Evolutionary conservation across 352 stramenopile species (phyloP), one percentile per base, ranked within the genome.

Genomic region (Globisporangium carolinianum): DNA sequence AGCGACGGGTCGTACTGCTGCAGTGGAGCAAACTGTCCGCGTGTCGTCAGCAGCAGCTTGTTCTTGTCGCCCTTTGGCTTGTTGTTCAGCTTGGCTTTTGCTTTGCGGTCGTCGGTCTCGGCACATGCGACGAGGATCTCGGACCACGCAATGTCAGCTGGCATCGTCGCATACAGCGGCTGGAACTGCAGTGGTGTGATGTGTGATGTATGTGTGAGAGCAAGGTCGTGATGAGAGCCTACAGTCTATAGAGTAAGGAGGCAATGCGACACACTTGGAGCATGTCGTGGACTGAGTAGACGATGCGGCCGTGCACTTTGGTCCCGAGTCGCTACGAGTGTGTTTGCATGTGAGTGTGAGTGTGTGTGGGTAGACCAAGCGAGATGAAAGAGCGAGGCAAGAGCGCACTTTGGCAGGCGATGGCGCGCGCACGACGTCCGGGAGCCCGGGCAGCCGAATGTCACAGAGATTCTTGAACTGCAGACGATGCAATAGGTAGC

Each of bases 1-100:
- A 89, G 73, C 6, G 77, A 86, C 49, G 83, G 71, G 39, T 90
- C 83, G 65, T 89, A 92, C 59, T 79, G 76, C 61, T 86, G 59
- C 37, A 67, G 76, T 53, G 55, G 24, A 66, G 24, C 24, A 24
- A 24, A 24, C 1, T 24, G 24, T 2, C 24, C 24, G 24, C 24
- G 24, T 24, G 24, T 2, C 24, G 24, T 24, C 24, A 24, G 24
- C 24, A 24, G 24, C 24, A 24, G 24, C 24, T 24, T 24, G 24
- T 2, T 24, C 24, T 24, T 24, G 24, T 63, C 53, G 14, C 62
- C 60, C 10, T 67, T 70, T 37, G 42, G 67, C 58, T 81, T 88
- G 43, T 78, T 63, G 51, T 86, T 87, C 49, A 73, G 71, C 51
- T 73, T 73, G 37, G 69, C 66, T 6, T 62, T 62, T 35, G 69